Evolutionary conservation across 2,329 filamentous ascomycete genomes (phyloP), one percentile per base, ranked within the genome.

Genomic region (Chrysoporthe austroafricana): DNA sequence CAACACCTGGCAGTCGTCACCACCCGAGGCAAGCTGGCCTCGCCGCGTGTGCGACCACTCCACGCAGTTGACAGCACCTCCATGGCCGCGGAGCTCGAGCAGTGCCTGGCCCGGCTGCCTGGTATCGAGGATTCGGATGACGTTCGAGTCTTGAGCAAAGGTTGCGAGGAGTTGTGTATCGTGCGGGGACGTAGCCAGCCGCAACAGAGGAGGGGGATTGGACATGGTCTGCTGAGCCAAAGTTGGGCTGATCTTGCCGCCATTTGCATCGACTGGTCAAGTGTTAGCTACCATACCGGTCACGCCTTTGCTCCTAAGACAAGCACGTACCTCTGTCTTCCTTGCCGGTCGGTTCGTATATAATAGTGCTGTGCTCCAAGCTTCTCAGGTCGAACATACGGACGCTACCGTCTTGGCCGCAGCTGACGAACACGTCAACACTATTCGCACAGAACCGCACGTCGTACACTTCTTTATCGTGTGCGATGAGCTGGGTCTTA

Each of bases 391-490:
- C 96, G 79, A 99, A 99, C 96, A 99, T 99, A 73, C 96, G 89
- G 36, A 99, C 96, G 78, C 95, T 98, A 50, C 96, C 96, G 77
- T 99, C 96, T 66, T 97, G 95, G 63, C 96, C 96, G 78, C 96
- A 99, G 78, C 93, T 97, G 43, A 98, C 96, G 78, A 99, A 99
- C 1, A 98, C 94, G 75, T 99, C 96, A n/a, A 97, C 93, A 74
- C 94, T 97, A 73, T 97, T 96, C 61, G 96, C 96, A 80, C 96
- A 99, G 81, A 99, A 99, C 26, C 96, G 90, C 60, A 99, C 96
- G 77, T 99, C 96, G 75, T 97, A 99, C 6, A 99, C 96, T 79
- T 99, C 96, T 79, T 98, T 98, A 81, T 99, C 96, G 78, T 99
- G 96, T 26, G 96, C 96, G 79, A 99, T 99, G 58, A 99, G 84